A percentile compares a stretch with the other conserved stretches of the same genome.
Evolutionary conservation across 2,329 filamentous ascomycete genomes (phyloP).

Genomic region (Talaromyces sp.): DNA sequence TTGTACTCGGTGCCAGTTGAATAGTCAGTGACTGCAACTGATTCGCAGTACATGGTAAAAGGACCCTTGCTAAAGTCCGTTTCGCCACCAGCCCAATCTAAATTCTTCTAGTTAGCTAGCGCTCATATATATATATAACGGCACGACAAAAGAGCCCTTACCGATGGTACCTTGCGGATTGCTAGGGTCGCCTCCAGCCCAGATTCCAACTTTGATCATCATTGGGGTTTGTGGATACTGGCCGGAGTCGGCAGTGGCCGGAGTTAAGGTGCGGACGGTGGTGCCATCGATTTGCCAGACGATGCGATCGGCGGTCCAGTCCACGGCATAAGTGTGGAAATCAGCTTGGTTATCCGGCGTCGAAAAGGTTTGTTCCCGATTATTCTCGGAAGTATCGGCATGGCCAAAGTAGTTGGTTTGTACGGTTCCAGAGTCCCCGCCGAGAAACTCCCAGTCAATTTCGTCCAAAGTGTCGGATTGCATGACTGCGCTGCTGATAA

Average conservation of each 20-base stretch:
- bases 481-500: slow-evolving; percentile 87
- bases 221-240: slow-evolving; percentile 96
- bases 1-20: slow-evolving; percentile 81
- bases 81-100: slow-evolving; percentile 75
- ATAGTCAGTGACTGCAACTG: slow-evolving; percentile 77
- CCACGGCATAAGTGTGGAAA: slow-evolving; percentile 83
- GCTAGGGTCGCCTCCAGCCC: slow-evolving; percentile 80
- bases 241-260: slow-evolving; percentile 58
- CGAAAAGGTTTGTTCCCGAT: slow-evolving; percentile 76
- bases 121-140: background rate
- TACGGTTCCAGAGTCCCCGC: slow-evolving; percentile 68
- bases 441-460: slow-evolving; percentile 96
- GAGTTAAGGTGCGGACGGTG: slow-evolving; percentile 69
- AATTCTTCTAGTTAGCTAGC: background rate
- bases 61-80: slow-evolving; percentile 81
- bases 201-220: slow-evolving; percentile 86
- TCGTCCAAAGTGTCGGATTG: slow-evolving; percentile 91
- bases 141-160: slow-evolving; percentile 28
- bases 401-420: slow-evolving; percentile 98
- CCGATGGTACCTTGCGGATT: slow-evolving; percentile 75
- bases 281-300: slow-evolving; percentile 79
- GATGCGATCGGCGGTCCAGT: slow-evolving; percentile 83
- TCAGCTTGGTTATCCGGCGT: slow-evolving; percentile 62
- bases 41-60: slow-evolving; percentile 78
- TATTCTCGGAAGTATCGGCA: slow-evolving; percentile 76